Evolutionary conservation across 805 yeast genomes (phyloP).

Genomic region (Hanseniaspora clermontiae): DNA sequence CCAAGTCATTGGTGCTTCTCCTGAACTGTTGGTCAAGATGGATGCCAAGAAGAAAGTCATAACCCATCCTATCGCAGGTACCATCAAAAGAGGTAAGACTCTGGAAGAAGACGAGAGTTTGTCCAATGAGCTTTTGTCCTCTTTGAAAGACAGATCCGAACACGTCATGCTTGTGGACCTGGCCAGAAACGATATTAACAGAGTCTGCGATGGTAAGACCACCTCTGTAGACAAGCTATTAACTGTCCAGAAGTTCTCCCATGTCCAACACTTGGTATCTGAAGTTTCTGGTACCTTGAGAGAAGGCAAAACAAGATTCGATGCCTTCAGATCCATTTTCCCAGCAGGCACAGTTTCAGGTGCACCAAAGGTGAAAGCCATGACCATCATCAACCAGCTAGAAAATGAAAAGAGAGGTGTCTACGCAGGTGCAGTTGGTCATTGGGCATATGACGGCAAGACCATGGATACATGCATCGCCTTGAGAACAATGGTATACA

Average conservation of each 20-base stretch:
- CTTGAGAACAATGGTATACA: slow-evolving; percentile 88
- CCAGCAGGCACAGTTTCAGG: slow-evolving; percentile 99
- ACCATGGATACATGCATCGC: slow-evolving; percentile 98
- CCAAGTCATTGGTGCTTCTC: slow-evolving; percentile 95
- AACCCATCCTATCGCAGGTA: slow-evolving; percentile 98
- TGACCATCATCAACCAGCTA: slow-evolving; percentile 82
- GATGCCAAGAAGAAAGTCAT: slow-evolving; percentile 60
- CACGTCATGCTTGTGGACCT: slow-evolving; percentile 97
- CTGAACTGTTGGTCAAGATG: slow-evolving; percentile 79
- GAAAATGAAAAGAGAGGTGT: slow-evolving; percentile 91
- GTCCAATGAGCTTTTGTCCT: slow-evolving; percentile 59
- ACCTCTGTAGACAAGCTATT: slow-evolving; percentile 80
- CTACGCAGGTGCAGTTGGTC: slow-evolving; percentile 98
- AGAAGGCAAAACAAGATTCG: slow-evolving; percentile 74
- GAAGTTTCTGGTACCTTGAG: slow-evolving; percentile 89
- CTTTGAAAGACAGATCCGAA: slow-evolving; percentile 89
- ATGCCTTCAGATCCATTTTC: slow-evolving; percentile 93
- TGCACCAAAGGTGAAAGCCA: slow-evolving; percentile 94
- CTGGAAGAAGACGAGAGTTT: slow-evolving; percentile 79
- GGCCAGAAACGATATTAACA: slow-evolving; percentile 90
- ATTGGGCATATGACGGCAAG: slow-evolving; percentile 91
- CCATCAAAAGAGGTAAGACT: slow-evolving; percentile 80
- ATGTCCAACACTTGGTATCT: slow-evolving; percentile 91
- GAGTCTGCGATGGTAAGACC: slow-evolving; percentile 79
- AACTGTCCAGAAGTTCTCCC: slow-evolving; percentile 86